Percentiles rank a stretch among this genome's conserved stretches.
phyloP scores from a whole-genome alignment of 2,329 filamentous ascomycete species.

The Monilinia aucupariae region DNA sequence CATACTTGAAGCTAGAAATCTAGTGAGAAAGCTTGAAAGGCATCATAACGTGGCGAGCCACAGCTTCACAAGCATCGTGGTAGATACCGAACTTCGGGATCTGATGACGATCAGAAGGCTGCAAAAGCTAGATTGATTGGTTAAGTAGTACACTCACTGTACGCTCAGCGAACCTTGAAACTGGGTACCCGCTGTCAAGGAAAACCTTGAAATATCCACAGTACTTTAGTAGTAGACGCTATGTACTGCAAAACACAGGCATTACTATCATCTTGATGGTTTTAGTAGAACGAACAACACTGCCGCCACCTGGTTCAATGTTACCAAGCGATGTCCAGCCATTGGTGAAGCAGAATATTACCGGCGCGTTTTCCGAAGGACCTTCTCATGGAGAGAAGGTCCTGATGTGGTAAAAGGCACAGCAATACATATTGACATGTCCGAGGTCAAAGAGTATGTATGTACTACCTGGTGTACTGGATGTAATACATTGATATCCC shows the following conservation, averaged over 20 bases:
- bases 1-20: neutral
- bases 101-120: neutral
- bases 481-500: slow-evolving; percentile 6
- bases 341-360: neutral
- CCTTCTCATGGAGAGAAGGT: neutral
- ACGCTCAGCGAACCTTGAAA: neutral
- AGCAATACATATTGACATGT: neutral
- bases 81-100: slow-evolving; percentile 11
- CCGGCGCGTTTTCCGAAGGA: neutral
- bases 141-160: too few species aligned
- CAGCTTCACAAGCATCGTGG: neutral
- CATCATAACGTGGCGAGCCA: neutral
- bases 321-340: neutral
- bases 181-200: neutral
- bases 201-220: neutral
- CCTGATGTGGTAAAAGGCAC: neutral
- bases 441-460: too few species aligned
- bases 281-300: neutral
- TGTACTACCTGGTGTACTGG: neutral
- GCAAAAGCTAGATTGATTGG: neutral
- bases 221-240: neutral
- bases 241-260: too few species aligned
- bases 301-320: too few species aligned
- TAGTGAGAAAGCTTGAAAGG: neutral
- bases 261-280: too few species aligned